Percentiles rank a stretch among this genome's conserved stretches.
phyloP scores from a whole-genome alignment of 768 basidiomycete species.

The Russula earlei region DNA sequence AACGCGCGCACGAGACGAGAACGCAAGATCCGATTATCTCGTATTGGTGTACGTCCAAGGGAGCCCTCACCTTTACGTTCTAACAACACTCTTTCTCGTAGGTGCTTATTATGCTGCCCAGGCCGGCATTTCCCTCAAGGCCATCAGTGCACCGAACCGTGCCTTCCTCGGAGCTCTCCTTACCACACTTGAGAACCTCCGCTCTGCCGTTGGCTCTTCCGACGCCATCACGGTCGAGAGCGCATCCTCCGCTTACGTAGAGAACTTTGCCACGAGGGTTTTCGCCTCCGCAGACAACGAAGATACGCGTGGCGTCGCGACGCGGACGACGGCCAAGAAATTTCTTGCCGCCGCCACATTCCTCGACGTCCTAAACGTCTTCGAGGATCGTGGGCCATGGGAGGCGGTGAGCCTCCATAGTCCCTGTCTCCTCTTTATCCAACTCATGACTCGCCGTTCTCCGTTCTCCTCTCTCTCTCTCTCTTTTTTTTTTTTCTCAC shows the following conservation, averaged over 20 bases:
- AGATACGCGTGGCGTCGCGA: conserved; percentile 69
- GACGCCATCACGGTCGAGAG: conserved; percentile 79
- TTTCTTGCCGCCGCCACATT: conserved; percentile 94
- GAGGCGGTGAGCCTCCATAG: conserved; percentile 12
- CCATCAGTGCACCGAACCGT: conserved; percentile 54
- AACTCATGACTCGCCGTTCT: not conserved
- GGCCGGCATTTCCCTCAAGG: conserved; percentile 67
- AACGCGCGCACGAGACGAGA: conserved; percentile 82
- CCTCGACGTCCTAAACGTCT: conserved; percentile 77
- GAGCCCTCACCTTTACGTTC: not conserved
- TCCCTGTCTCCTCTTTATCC: not conserved
- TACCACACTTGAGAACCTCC: conserved; percentile 70
- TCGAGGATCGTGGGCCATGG: conserved; percentile 28
- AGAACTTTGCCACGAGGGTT: conserved; percentile 90
- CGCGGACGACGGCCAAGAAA: conserved; percentile 86
- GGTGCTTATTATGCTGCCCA: conserved; percentile 91
- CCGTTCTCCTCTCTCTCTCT: not conserved
- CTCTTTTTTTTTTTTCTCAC: not conserved
- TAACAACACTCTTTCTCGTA: conserved; percentile 26
- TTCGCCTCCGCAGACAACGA: conserved; percentile 87
- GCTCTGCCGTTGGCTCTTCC: conserved; percentile 57
- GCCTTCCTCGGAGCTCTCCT: conserved; percentile 67
- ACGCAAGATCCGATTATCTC: conserved; percentile 77
- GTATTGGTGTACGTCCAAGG: conserved; percentile 78
- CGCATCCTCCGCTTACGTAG: conserved; percentile 81